Base-by-base conservation (phyloP, 345 rosid species). In the Populus ilicifolia region DNA sequence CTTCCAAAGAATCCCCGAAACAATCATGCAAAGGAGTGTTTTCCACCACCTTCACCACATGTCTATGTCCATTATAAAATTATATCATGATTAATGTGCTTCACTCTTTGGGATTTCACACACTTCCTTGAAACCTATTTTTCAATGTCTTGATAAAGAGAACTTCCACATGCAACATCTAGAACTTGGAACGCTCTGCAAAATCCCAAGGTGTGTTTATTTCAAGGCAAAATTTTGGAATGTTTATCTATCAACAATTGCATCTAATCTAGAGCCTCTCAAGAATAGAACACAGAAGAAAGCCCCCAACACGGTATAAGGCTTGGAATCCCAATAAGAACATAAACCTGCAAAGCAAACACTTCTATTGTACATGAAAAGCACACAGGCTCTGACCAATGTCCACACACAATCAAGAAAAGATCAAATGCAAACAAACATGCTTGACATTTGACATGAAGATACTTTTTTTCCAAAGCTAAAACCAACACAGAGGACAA, bases 181-280 rank as follows among this genome's bases (percentile, higher is more conserved):
- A 94, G 76, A 61, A 92, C 90, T 83, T 92, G 89, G 8, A 97
- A 90, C 14, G 95, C 98, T 70, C 95, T 83, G 83, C 98, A 93
- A 35, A 93, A 92, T 11, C 98, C 98, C 65, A 92, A 38, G 98
- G 97, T 73, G 90, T 89, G 87, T 88, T 90, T 63, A 92, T 86
- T 73, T 89, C 94, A 0, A 94, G 90, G 89, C 96, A 92, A 29
- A 92, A 91, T 67, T 88, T 92, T 8, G 88, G 96, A 0, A 94
- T 87, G 36, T 91, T 62, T 64, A 94, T 30, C 66, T 86, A 74
- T 94, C 97, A 20, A 92, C 85, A 21, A 91, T 87, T 0, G 96
- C 84, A 67, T 94, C 96, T 41, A 41, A 10, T 2, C 44, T 41
- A 41, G 44, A 41, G 44, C 12, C 13, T 9, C 44, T 41, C 44